phyloP scores from a whole-genome alignment of 192 early-diverging fungal species.

The Backusella westeae region DNA sequence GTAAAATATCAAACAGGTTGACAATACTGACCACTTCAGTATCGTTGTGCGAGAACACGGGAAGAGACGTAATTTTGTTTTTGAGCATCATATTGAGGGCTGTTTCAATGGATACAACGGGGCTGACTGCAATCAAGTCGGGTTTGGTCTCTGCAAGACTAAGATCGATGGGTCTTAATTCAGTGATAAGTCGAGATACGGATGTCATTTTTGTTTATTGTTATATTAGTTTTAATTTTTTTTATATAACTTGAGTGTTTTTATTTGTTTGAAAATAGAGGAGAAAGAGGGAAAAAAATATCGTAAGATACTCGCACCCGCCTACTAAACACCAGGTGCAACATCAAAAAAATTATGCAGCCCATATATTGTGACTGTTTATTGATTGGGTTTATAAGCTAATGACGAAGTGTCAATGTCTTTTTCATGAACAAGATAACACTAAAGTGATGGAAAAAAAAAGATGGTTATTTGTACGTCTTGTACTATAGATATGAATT shows the following conservation, averaged over 20 bases:
- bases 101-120: slow-evolving; percentile 45
- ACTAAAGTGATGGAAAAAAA: too few relatives aligned
- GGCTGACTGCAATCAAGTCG: slow-evolving; percentile 42
- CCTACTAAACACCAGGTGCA: too few relatives aligned
- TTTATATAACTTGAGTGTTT: neutral
- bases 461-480: too few relatives aligned
- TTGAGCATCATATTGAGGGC: slow-evolving; percentile 44
- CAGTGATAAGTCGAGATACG: slow-evolving; percentile 3
- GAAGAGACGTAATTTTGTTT: slow-evolving; percentile 52
- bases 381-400: too few relatives aligned
- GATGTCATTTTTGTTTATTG: neutral
- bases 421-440: too few relatives aligned
- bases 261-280: too few relatives aligned
- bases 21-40: slow-evolving; percentile 49
- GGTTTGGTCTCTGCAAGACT: slow-evolving; percentile 21
- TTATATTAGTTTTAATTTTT: neutral
- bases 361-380: too few relatives aligned
- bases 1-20: slow-evolving; percentile 51
- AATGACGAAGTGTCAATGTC: too few relatives aligned
- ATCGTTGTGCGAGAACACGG: slow-evolving; percentile 51
- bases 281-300: too few relatives aligned
- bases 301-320: too few relatives aligned
- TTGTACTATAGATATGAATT: too few relatives aligned
- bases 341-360: too few relatives aligned
- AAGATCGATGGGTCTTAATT: slow-evolving; percentile 23